Evolutionary conservation across 2,329 filamentous ascomycete genomes (phyloP).

Genomic region (Canariomyces notabilis): DNA sequence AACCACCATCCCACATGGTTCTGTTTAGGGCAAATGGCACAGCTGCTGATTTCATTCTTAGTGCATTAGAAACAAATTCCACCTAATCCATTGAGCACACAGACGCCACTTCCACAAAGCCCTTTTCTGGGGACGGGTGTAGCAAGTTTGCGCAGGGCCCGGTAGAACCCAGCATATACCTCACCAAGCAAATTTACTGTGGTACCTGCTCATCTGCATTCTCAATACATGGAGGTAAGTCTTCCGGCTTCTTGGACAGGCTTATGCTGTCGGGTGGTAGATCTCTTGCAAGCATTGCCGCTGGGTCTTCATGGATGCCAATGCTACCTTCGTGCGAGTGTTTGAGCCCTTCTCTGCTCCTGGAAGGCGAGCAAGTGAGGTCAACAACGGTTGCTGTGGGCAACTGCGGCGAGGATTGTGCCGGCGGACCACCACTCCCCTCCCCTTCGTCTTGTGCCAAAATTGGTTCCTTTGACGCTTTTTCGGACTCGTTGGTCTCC

Average conservation of each 20-base stretch:
- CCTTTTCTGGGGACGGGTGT: background rate
- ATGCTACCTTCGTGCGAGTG: background rate
- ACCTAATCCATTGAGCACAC: too few relatives aligned
- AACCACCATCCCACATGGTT: background rate
- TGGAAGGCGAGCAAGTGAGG: slow-evolving; percentile 2
- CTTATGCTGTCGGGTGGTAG: background rate
- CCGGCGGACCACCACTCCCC: background rate
- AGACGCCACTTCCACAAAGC: too few relatives aligned
- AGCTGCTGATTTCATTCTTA: slow-evolving; percentile 13
- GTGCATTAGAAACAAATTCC: slow-evolving; percentile 8
- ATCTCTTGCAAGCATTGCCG: background rate
- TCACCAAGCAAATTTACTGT: too few relatives aligned
- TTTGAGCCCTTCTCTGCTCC: background rate
- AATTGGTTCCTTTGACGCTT: background rate
- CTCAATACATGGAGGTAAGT: background rate
- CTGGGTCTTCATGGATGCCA: background rate
- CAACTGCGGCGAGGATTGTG: background rate
- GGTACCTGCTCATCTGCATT: background rate
- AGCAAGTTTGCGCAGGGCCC: background rate
- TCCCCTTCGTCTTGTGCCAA: background rate
- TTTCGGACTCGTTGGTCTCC: background rate
- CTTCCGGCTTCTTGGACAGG: background rate
- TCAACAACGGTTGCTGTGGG: slow-evolving; percentile 2
- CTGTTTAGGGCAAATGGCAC: slow-evolving; percentile 1
- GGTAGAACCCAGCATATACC: background rate